phyloP scores from a whole-genome alignment of 768 basidiomycete genomes.

The Clitopilus hobsonii region DNA sequence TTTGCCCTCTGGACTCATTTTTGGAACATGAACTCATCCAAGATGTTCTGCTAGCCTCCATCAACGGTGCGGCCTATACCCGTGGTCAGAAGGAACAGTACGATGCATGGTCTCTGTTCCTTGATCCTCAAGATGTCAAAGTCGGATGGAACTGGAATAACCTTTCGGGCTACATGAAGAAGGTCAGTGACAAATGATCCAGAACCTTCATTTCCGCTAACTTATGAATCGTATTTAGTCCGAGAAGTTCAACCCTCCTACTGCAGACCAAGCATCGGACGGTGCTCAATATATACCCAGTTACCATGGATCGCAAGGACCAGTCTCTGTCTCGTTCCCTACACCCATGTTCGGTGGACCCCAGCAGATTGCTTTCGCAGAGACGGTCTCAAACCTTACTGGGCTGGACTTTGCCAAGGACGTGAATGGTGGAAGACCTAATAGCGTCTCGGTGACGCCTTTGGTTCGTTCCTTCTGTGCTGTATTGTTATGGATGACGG shows the following conservation, averaged over 20 bases:
- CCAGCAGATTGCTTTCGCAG: constrained; percentile 42
- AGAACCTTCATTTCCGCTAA: not conserved
- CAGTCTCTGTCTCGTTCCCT: constrained; percentile 49
- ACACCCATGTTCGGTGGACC: constrained; percentile 53
- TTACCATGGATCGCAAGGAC: constrained; percentile 50
- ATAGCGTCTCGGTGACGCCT: constrained; percentile 53
- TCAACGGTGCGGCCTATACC: constrained; percentile 44
- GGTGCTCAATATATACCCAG: constrained; percentile 40
- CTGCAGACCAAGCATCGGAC: constrained; percentile 35
- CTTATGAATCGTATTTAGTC: constrained; percentile 22
- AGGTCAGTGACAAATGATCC: constrained; percentile 20
- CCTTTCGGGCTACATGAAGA: constrained; percentile 31
- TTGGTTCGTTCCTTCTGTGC: constrained; percentile 25
- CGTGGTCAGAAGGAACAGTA: constrained; percentile 41
- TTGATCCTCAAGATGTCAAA: constrained; percentile 32
- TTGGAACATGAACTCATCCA: not conserved
- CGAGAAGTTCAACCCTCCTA: constrained; percentile 44
- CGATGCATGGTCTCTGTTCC: constrained; percentile 27
- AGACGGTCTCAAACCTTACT: constrained; percentile 40
- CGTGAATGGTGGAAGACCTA: constrained; percentile 50
- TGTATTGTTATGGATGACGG: not conserved
- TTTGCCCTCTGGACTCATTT: not conserved
- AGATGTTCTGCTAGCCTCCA: constrained; percentile 26
- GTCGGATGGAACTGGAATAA: constrained; percentile 11
- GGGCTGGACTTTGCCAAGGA: constrained; percentile 44